phyloP scores from a whole-genome alignment of 805 yeast genomes.

The Lipomyces starkeyi region DNA sequence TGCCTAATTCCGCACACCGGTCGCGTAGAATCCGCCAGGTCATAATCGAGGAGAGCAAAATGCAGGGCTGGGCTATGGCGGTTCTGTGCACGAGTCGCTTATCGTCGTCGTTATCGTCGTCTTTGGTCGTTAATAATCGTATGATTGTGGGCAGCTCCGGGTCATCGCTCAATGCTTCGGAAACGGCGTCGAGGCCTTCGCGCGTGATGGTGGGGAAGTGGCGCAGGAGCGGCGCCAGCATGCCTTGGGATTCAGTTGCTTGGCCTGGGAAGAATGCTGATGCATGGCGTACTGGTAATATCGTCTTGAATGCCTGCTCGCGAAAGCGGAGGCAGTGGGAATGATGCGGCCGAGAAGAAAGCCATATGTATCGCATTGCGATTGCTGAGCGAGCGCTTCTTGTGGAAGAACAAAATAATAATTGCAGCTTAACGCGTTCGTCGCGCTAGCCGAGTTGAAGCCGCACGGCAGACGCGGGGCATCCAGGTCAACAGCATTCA shows the following conservation, averaged over 20 bases:
- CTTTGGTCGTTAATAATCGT: background rate
- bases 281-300: background rate
- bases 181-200: constrained; percentile 9
- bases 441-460: background rate
- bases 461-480: background rate
- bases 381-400: background rate
- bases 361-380: background rate
- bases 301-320: background rate
- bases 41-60: constrained; percentile 22
- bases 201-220: constrained; percentile 12
- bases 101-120: background rate
- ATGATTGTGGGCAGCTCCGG: constrained; percentile 1
- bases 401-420: background rate
- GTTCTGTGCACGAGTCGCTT: constrained; percentile 23
- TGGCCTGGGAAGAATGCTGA: constrained; percentile 20
- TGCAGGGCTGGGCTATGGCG: constrained; percentile 32
- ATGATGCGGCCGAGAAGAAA: background rate
- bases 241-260: constrained; percentile 23
- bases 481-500: too few relatives aligned
- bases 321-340: background rate
- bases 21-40: constrained; percentile 6
- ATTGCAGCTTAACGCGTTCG: too few relatives aligned
- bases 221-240: constrained; percentile 17
- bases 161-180: constrained; percentile 1
- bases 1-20: background rate